Evolutionary conservation across 2,329 filamentous ascomycete species (phyloP).

Genomic region (Diaporthe destruens): DNA sequence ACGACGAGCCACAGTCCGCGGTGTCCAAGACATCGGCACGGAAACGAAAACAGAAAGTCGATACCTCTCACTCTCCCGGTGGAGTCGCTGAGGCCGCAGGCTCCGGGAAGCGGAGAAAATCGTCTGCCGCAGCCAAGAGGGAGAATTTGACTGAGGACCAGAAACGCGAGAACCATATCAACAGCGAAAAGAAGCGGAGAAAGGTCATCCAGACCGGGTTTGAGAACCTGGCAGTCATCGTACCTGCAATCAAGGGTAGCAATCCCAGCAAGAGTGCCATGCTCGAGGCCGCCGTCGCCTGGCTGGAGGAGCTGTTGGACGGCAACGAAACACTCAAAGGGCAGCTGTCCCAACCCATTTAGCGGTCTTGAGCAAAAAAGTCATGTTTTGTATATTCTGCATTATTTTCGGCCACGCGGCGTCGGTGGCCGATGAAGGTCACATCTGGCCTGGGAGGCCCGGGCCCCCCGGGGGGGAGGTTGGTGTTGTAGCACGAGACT

Average conservation of each 20-base stretch:
- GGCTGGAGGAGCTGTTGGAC: slow-evolving; percentile 78
- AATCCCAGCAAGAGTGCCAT: slow-evolving; percentile 88
- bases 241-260: slow-evolving; percentile 79
- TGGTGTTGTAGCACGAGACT: background rate
- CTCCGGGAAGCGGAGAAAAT: slow-evolving; percentile 64
- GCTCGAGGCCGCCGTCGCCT: slow-evolving; percentile 80
- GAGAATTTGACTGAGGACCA: slow-evolving; percentile 86
- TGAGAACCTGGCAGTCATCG: slow-evolving; percentile 80
- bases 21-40: slow-evolving; percentile 52
- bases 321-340: slow-evolving; percentile 73
- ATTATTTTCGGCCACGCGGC: background rate
- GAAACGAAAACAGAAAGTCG: slow-evolving; percentile 63
- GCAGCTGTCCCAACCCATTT: slow-evolving; percentile 55
- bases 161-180: slow-evolving; percentile 87
- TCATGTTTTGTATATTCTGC: background rate
- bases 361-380: background rate
- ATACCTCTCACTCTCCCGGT: slow-evolving; percentile 52
- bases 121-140: slow-evolving; percentile 62
- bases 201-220: slow-evolving; percentile 87
- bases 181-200: slow-evolving; percentile 87
- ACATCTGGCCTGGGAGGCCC: slow-evolving; percentile 1
- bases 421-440: slow-evolving; percentile 3
- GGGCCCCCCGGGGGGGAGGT: too few relatives aligned
- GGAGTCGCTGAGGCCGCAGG: slow-evolving; percentile 50
- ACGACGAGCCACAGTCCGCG: slow-evolving; percentile 56